Percentiles rank a stretch among this genome's conserved stretches.
Conservation (phyloP, 2,329 filamentous ascomycete genomes). For the Talaromyces atroroseus region DNA sequence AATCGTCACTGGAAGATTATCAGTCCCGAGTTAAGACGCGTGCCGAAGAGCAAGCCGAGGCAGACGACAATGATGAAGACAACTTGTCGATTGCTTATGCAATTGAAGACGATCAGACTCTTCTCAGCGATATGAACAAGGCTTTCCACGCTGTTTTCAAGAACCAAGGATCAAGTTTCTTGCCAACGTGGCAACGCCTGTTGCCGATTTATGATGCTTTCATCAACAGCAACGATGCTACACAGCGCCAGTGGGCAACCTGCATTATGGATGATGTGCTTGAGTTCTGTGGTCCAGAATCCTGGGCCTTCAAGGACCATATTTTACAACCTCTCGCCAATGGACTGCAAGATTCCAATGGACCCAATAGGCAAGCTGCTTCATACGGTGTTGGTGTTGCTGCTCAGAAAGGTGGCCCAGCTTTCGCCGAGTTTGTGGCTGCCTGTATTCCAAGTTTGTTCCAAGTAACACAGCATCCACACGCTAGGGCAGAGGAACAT, state of each 20-base stretch:
- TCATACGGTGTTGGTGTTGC: constrained; percentile 95
- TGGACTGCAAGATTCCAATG: constrained; percentile 77
- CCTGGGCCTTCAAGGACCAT: constrained; percentile 76
- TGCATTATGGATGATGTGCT: constrained; percentile 98
- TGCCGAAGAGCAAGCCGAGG: constrained; percentile 74
- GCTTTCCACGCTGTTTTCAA: constrained; percentile 99
- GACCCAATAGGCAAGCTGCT: constrained; percentile 90
- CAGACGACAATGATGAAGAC: constrained; percentile 85
- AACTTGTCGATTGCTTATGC: constrained; percentile 81
- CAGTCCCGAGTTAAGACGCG: constrained; percentile 78
- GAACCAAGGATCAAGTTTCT: constrained; percentile 79
- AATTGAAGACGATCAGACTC: constrained; percentile 93
- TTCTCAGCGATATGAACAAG: constrained; percentile 99
- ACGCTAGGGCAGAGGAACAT: constrained; percentile 84
- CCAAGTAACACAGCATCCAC: constrained; percentile 71
- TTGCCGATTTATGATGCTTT: constrained; percentile 82
- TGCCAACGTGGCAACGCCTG: constrained; percentile 81
- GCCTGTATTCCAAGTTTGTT: constrained; percentile 77
- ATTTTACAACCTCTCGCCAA: constrained; percentile 82
- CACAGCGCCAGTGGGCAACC: constrained; percentile 95
- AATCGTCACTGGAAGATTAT: constrained; percentile 86
- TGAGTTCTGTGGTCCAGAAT: constrained; percentile 89
- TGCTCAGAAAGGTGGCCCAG: constrained; percentile 79
- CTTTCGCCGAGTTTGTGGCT: constrained; percentile 83
- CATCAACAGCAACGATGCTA: constrained; percentile 72